Base-by-base conservation (phyloP, 2,329 filamentous ascomycete species). In the Cladosporium sp. region DNA sequence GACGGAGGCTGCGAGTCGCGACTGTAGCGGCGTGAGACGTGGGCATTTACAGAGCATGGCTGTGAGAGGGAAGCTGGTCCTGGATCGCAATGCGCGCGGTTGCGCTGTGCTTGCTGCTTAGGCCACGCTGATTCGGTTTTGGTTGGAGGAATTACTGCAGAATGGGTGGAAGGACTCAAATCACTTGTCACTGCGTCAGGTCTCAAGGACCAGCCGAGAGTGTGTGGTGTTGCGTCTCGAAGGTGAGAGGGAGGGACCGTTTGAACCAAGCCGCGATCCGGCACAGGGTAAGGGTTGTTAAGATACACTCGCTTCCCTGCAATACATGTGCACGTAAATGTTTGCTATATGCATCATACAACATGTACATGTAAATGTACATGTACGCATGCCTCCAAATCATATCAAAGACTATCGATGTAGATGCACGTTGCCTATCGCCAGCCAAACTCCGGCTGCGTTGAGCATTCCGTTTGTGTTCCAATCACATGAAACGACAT, bases 1-100 rank as follows among this genome's bases (percentile, higher is more conserved):
- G 62, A 90, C 75, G 65, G 89, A 91, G 72, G 88, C 87, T 74
- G 86, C 85, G 73, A 92, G 85, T 75, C 90, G 89, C 79, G 88
- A 89, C 81, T 91, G 91, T 70, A 91, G 81, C 73, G 85, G 87
- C 76, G 85, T 88, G 77, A 89, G 84, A 78, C 88, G 80, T 34
- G 77, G 78, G 71, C 79, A 79, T 74, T 78, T 79, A 68, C 69
- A 73, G 26, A 72, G 68, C 73, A 74, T 74, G 32, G 58, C 69
- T 26, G 46, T 18, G 4, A 25, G 21, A 18, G 49, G 13, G 30
- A 48, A 28, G 23, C 28, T 18, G 5, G n/a, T 28, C 49, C 28
- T 28, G 54, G 18, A 36, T 61, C 49, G 51, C 48, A 46, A 60
- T 60, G 67, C 63, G 54, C 65, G 39, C 53, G 58, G 60, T 54